Base-by-base conservation (phyloP, 2,329 filamentous ascomycete genomes). In the Alternaria brassicicola region DNA sequence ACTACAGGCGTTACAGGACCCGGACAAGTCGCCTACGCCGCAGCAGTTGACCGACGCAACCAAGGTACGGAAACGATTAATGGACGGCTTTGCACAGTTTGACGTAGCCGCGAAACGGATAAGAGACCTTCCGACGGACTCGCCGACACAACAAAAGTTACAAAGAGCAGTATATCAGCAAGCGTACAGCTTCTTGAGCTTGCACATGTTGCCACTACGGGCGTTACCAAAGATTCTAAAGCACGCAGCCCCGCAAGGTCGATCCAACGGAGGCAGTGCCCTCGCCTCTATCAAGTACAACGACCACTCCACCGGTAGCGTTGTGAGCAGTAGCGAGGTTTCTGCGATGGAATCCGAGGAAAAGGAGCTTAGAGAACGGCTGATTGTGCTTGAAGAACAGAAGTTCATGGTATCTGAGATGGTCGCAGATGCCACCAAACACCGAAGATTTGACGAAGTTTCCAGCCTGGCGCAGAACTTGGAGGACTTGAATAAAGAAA, bases 331-430 rank as follows among this genome's bases (percentile, higher is more conserved):
- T 57, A 85, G 83, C 60, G 82, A 82, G 13, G 80, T 90, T 13
- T 89, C 86, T 0, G 86, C 86, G 2, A 79, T 96, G 4, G 93
- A 96, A 76, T 86, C 85, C 0, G 92, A 97, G 73, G 93, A 97
- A 76, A 94, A 92, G 73, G 86, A 91, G 19, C 80, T 96, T 1
- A 86, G 90, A 15, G 93, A 97, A 70, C 83, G 88, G 4, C 80
- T 97, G 12, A 90, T 95, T 28, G 89, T 97, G 6, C 83, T 97
- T 1, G 92, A 97, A 75, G 93, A 97, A 78, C 93, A 97, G 76
- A 89, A 88, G 63, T 96, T 96, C 77, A 87, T 97, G 78, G 92
- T 97, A 0, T 87, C 88, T 35, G 88, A 91, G 67, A 96, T 96
- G 92, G 86, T 96, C 42, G 86, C 86, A 7, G 86, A 89, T 59